Evolutionary conservation across 306 rosid genomes (phyloP).

Genomic region (Carpinus fangiana): DNA sequence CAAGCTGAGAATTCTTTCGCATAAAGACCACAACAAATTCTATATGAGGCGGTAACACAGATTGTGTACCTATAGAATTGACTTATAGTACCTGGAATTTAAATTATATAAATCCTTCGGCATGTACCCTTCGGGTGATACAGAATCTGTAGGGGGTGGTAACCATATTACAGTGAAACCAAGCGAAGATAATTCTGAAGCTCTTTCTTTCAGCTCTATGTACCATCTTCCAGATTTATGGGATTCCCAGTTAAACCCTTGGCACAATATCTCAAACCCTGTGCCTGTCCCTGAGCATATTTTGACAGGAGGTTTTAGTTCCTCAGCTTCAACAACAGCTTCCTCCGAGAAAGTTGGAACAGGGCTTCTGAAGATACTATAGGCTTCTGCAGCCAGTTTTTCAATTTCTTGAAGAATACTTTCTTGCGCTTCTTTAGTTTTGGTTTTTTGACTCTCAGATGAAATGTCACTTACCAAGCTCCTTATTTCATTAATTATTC

Average conservation of each 20-base stretch:
- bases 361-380: conserved; percentile 74
- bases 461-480: conserved; percentile 73
- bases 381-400: conserved; percentile 93
- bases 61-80: not conserved
- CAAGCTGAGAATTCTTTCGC: not conserved
- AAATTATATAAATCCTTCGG: conserved; percentile 88
- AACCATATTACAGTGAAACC: conserved; percentile 94
- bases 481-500: conserved; percentile 74
- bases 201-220: conserved; percentile 73
- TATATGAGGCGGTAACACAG: not conserved
- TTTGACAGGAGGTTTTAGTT: conserved; percentile 22
- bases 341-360: conserved; percentile 63
- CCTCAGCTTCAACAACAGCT: conserved; percentile 38
- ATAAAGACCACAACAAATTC: conserved; percentile 3
- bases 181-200: conserved; percentile 61
- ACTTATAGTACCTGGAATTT: conserved; percentile 68
- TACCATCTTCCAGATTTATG: conserved; percentile 92
- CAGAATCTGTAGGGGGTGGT: conserved; percentile 98
- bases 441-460: conserved; percentile 49
- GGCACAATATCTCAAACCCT: conserved; percentile 90
- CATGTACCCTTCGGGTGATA: conserved; percentile 97
- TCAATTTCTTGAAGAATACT: conserved; percentile 87
- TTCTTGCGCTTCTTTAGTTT: conserved; percentile 81
- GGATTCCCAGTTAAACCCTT: conserved; percentile 99
- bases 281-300: conserved; percentile 74